Base-by-base conservation (phyloP, 768 basidiomycete species). In the Pleurotus platypus region DNA sequence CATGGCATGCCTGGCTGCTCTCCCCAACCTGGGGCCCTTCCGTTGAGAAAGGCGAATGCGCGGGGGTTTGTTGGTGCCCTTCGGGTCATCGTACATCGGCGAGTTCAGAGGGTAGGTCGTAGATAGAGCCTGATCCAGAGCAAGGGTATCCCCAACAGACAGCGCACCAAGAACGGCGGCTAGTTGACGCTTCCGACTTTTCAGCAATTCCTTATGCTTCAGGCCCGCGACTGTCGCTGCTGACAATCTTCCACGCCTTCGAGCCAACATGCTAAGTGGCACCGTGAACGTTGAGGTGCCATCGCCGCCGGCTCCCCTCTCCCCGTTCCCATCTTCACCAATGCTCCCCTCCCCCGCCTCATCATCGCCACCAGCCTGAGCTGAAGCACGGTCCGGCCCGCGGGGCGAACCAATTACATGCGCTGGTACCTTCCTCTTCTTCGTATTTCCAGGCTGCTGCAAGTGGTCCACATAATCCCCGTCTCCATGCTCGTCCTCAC, bases 351-450 rank as follows among this genome's bases (percentile, higher is more conserved):
- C 51, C 7, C 49, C 27, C 38, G 15, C 30, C 30, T 16, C 35
- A 50, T 68, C 69, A 35, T 68, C 67, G 3, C 53, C 62, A 26
- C 62, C 62, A 0, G 63, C 63, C 20, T 51, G 56, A 7, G 30
- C 62, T 26, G 47, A 59, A 18, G 49, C 66, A 11, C 62, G 63
- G 59, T 79, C 81, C 50, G 78, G 77, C 49, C 76, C 76, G 11
- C 75, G 74, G 39, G 77, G 75, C 40, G 78, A 75, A 57, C 80
- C 78, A 45, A 76, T 78, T 55, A 78, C 76, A 67, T 89, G 86
- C 38, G 83, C 80, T 0, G 92, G 91, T 2, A 93, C 90, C 68
- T 93, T 93, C 48, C 91, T 79, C 74, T 93, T 93, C 82, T 93
- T 93, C 48, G 89, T 88, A 64, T 93, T 93, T 6, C 86, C 87